Conservation (phyloP, 73 alveolate species). For the Urostyla sp. region DNA sequence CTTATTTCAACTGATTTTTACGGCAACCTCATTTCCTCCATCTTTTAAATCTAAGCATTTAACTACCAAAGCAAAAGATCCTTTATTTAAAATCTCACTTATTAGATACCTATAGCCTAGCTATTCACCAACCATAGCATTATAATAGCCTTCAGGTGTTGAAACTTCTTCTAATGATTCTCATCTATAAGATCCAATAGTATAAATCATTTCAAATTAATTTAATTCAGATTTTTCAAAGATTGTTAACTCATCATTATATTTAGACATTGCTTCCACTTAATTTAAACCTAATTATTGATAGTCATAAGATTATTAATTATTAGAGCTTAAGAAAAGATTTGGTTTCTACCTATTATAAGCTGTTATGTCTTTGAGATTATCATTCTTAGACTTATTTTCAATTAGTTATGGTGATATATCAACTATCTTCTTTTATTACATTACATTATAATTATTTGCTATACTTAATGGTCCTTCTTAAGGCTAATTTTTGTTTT, state of each 20-base stretch:
- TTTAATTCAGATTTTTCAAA: constrained; percentile 45
- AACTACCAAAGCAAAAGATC: constrained; percentile 72
- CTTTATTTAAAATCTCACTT: constrained; percentile 44
- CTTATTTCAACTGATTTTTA: constrained; percentile 49
- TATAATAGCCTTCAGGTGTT: constrained; percentile 65
- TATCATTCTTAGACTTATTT: too few species aligned
- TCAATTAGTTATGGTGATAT: too few species aligned
- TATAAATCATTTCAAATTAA: constrained; percentile 21
- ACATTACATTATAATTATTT: too few species aligned
- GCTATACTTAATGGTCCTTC: too few species aligned
- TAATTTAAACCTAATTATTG: constrained; percentile 7
- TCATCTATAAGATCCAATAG: constrained; percentile 46
- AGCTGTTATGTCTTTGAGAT: too few species aligned
- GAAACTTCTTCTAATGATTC: not conserved
- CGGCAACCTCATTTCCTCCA: constrained; percentile 34
- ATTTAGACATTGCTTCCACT: constrained; percentile 6
- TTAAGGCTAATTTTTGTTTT: too few species aligned
- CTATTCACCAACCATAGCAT: constrained; percentile 52
- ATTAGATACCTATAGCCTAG: constrained; percentile 64
- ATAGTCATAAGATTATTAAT: too few species aligned
- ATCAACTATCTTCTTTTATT: too few species aligned
- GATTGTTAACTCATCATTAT: constrained; percentile 35
- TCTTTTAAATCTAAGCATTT: constrained; percentile 40
- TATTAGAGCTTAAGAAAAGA: too few species aligned
- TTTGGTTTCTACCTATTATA: too few species aligned